Conservation (phyloP, 345 rosid genomes). For the Draba incana region DNA sequence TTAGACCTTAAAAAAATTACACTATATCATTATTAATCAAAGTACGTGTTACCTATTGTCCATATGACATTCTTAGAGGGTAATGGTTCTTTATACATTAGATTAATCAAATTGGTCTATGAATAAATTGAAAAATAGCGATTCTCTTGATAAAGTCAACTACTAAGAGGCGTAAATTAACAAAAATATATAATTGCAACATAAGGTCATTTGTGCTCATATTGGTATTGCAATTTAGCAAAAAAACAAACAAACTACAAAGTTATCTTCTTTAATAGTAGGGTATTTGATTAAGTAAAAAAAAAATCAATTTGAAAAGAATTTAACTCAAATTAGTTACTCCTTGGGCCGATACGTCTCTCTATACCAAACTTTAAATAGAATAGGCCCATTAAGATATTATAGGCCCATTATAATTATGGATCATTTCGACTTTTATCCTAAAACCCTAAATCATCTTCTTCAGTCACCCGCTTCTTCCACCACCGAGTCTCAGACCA, state of each 20-base stretch:
- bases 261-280: no score
- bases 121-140: constrained; percentile 10
- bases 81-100: neutral
- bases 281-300: no score
- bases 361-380: no score
- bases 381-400: neutral
- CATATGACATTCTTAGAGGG: constrained; percentile 11
- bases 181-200: neutral
- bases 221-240: no score
- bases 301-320: no score
- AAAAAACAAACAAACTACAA: no score
- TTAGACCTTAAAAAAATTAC: neutral
- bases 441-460: constrained; percentile 41
- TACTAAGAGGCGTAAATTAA: neutral
- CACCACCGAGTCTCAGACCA: neutral
- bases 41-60: neutral
- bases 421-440: neutral
- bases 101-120: constrained; percentile 8
- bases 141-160: constrained; percentile 20
- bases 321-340: no score
- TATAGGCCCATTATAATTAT: no score
- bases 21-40: constrained; percentile 2
- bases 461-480: neutral
- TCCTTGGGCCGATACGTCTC: no score
- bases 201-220: neutral